Conservation (phyloP, 225 moss, liverwort and hornwort genomes). For the Physcomitrellopsis africana region DNA sequence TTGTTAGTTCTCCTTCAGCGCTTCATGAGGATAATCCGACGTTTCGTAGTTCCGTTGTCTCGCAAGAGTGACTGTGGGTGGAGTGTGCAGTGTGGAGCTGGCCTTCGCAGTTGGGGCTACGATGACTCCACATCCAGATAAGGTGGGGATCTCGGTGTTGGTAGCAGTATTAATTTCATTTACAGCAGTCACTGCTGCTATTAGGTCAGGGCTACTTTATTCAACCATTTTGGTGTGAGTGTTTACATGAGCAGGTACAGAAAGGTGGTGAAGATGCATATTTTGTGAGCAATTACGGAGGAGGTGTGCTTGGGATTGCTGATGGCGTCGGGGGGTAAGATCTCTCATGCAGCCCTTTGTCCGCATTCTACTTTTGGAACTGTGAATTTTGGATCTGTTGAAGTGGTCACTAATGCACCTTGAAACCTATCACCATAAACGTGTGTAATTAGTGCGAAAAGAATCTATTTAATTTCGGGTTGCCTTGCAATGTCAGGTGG, state of each 20-base stretch:
- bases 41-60: neutral
- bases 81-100: conserved; percentile 63
- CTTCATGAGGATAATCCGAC: too few species aligned
- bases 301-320: conserved; percentile 88
- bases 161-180: neutral
- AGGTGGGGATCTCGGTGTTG: conserved; percentile 47
- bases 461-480: neutral
- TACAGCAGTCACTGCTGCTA: neutral
- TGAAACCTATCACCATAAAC: neutral
- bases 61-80: neutral
- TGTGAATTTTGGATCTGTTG: conserved; percentile 11
- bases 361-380: neutral
- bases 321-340: conserved; percentile 95
- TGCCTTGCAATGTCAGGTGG: conserved; percentile 60
- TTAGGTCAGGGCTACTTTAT: neutral
- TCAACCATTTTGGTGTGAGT: neutral
- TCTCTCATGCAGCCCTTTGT: neutral
- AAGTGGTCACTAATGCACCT: neutral
- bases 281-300: conserved; percentile 73
- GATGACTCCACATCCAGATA: conserved; percentile 94
- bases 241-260: conserved; percentile 56
- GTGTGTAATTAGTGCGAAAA: neutral
- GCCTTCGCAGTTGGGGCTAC: conserved; percentile 73
- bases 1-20: neutral
- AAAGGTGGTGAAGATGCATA: conserved; percentile 99